Evolutionary conservation across 2,329 filamentous ascomycete genomes (phyloP), one percentile per base, ranked within the genome.

Genomic region (Claviceps fusiformis): DNA sequence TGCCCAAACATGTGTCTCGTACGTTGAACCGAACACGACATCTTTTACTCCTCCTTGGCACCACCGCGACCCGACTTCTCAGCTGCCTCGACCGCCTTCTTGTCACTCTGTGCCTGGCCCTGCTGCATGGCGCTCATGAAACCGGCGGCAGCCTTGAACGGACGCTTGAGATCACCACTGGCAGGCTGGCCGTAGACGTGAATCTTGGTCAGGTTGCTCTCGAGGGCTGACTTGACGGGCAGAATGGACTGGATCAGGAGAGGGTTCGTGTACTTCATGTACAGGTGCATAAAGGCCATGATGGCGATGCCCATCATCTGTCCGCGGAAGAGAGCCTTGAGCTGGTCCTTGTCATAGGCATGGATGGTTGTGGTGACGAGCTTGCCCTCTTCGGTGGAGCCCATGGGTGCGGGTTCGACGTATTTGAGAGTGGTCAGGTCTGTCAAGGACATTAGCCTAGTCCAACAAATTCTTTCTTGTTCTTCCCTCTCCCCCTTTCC

Each of bases 221-320:
- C 93, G 72, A 98, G 81, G 49, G 90, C 92, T 69, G 87, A 81
- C 85, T 98, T 98, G 73, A 97, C 79, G 39, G 93, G 93, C 68
- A 98, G 93, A 76, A 98, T 95, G 71, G 87, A 95, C 82, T 98
- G 93, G 76, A 98, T 95, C 67, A 96, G 78, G 53, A 98, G 87
- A 46, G 93, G 93, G 83, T 97, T 98, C 76, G 91, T 97, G 85
- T 97, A 98, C 73, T 96, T 91, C 80, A 98, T 87, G 84, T 97
- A 98, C 59, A 98, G 62, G 77, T 98, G 93, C 92, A 98, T 97
- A 68, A 96, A 88, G 59, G 74, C 83, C 92, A 98, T 97, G 91
- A 98, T 98, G 71, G 81, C 91, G 57, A 98, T 79, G 58, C 93
- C 93, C 88, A 95, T 97, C 66, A 95, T 75, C 76, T 97, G 92